These are phyloP conservation scores for Nidula niveotomentosa DNA, from an alignment of 1,284 basidiomycete genomes.

Conservation along the genomic window DNA sequence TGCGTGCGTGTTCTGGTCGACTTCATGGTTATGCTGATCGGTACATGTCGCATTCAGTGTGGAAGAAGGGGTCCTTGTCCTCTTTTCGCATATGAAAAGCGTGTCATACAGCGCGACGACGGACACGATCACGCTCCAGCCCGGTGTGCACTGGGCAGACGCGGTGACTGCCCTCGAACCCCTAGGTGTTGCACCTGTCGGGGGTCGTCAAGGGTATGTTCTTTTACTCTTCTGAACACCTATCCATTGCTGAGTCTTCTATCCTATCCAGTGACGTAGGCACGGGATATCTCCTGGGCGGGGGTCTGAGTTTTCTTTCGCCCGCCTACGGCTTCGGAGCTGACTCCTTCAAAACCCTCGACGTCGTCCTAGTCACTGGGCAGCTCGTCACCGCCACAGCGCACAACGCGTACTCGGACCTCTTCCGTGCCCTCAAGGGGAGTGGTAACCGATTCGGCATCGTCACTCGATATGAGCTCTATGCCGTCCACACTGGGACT, in stretches of 20 bases:
- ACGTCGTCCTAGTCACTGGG: constrained; percentile 38
- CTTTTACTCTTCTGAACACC: neutral
- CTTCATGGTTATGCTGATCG: too few relatives aligned
- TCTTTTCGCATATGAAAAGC: constrained; percentile 32
- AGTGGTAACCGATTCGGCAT: constrained; percentile 41
- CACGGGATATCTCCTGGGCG: constrained; percentile 37
- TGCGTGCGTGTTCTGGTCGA: neutral
- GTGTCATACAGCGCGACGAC: constrained; percentile 28
- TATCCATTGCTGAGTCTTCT: too few relatives aligned
- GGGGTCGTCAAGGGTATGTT: constrained; percentile 32
- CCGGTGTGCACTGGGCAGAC: constrained; percentile 25
- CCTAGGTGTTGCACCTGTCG: constrained; percentile 32
- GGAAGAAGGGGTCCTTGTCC: constrained; percentile 34
- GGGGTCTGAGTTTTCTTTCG: constrained; percentile 35
- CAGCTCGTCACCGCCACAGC: constrained; percentile 34
- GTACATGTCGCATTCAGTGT: constrained; percentile 16
- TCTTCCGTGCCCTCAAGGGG: constrained; percentile 40
- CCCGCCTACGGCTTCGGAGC: constrained; percentile 34
- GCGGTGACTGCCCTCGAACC: constrained; percentile 11
- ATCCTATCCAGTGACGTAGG: constrained; percentile 31
- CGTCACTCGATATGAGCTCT: constrained; percentile 36
- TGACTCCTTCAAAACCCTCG: constrained; percentile 29
- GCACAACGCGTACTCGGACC: constrained; percentile 31
- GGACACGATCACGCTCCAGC: constrained; percentile 33
- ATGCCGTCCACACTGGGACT: constrained; percentile 31